Evolutionary conservation across 1,139 yeast species (phyloP), one percentile per base, ranked within the genome.

Genomic region (Hanseniaspora gamundiae): DNA sequence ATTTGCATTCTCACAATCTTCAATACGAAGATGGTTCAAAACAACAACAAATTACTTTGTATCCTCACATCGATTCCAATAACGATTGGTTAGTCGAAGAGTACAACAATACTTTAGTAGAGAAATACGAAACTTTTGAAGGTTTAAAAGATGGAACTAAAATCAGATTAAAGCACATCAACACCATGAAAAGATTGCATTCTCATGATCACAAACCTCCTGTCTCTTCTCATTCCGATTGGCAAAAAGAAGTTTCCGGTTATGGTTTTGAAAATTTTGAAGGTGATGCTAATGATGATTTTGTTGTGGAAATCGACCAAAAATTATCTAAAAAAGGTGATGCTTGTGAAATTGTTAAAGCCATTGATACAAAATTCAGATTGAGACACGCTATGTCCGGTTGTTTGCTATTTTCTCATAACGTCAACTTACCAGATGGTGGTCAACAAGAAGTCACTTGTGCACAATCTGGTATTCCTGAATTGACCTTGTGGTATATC

Each of bases 361-460:
- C 98, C 3, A 66, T 93, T 47, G 80, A 84, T 45, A 81, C 97
- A 39, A 72, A 84, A 47, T 84, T 93, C 71, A 75, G 93, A 65
- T 74, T 93, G 52, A 79, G 77, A 62, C 98, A 93, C 60, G 87
- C 93, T 42, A 76, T 84, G 80, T 73, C 91, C 33, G 95, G 95
- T 43, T 78, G 94, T 65, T 80, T 82, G 58, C 70, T 93, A 56
- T 91, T 88, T 65, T 85, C 97, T 24, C 87, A 85, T 59, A 78
- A 76, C 50, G 80, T 77, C 43, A 85, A 84, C 64, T 75, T 91
- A 53, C 98, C 98, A 47, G 80, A 79, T 47, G 91, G 97, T 96
- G 98, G 91, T 3, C 98, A 93, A 67, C 96, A 86, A 65, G 99
- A 91, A 68, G 98, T 93, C 42, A 80, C 95, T 10, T 77, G 95